A percentile compares a stretch with the other conserved stretches of the same genome.
Conservation (phyloP, 306 rosid species). For the Malus sylvestris region DNA sequence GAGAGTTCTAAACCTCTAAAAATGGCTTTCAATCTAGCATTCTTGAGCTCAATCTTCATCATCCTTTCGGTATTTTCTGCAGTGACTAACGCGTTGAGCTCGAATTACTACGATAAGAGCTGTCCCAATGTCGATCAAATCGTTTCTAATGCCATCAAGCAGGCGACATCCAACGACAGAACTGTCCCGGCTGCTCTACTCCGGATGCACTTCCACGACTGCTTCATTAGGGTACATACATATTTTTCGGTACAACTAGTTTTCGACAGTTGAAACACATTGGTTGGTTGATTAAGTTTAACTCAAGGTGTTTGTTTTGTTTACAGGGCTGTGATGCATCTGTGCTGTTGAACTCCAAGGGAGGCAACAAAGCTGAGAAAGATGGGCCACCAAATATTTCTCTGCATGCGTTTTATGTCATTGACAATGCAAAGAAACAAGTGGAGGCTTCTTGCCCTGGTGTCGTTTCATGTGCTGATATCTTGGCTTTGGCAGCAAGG, state of each 20-base stretch:
- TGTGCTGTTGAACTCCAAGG: constrained; percentile 36
- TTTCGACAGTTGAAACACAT: background rate
- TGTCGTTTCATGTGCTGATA: constrained; percentile 52
- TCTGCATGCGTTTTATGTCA: constrained; percentile 42
- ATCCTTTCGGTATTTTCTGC: constrained; percentile 32
- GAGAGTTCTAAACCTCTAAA: constrained; percentile 6
- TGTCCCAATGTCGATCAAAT: constrained; percentile 59
- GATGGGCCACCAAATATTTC: constrained; percentile 47
- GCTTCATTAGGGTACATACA: constrained; percentile 40
- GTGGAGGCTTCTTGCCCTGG: constrained; percentile 49
- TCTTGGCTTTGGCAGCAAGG: constrained; percentile 48
- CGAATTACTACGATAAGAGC: constrained; percentile 57
- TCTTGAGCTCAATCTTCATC: constrained; percentile 41
- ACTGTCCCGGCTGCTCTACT: constrained; percentile 50
- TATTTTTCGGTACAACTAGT: background rate
- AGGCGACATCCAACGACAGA: constrained; percentile 28
- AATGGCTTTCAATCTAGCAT: constrained; percentile 37
- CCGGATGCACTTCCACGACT: constrained; percentile 55
- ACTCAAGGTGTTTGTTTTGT: background rate
- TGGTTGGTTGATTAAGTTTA: background rate
- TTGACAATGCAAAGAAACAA: constrained; percentile 46
- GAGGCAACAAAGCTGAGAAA: constrained; percentile 45
- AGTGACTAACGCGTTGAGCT: constrained; percentile 46
- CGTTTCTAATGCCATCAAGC: constrained; percentile 22
- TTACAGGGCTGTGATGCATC: constrained; percentile 52